Conservation (phyloP, 306 rosid species). For the Dryas drummondii region DNA sequence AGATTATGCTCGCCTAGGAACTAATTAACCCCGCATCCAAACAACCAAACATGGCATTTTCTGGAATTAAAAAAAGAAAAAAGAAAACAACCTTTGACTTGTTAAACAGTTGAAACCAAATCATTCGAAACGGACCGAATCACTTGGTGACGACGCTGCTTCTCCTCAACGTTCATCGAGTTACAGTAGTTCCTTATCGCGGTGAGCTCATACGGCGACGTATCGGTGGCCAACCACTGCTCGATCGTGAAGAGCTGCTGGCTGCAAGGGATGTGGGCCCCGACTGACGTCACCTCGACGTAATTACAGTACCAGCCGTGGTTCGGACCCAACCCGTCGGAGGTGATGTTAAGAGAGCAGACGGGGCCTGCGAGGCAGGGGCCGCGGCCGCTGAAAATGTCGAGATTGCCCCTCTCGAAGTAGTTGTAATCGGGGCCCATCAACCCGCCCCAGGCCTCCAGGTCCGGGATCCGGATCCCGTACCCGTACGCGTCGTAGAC, state of each 20-base stretch:
- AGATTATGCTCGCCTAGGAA: background rate
- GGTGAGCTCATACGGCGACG: conserved; percentile 63
- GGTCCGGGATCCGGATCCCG: conserved; percentile 47
- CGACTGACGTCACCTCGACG: conserved; percentile 68
- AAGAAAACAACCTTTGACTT: background rate
- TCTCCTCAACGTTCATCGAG: background rate
- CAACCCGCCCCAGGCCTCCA: conserved; percentile 74
- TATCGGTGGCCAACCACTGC: conserved; percentile 81
- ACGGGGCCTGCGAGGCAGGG: conserved; percentile 60
- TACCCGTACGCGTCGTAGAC: conserved; percentile 56
- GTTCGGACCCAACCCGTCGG: conserved; percentile 67
- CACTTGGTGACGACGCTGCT: conserved; percentile 8
- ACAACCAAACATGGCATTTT: background rate
- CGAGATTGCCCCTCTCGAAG: conserved; percentile 87
- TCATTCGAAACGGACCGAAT: background rate
- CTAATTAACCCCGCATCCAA: background rate
- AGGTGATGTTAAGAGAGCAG: conserved; percentile 72
- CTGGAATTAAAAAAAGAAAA: background rate
- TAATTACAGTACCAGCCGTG: conserved; percentile 96
- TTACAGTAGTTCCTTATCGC: conserved; percentile 47
- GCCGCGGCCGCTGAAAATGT: conserved; percentile 76
- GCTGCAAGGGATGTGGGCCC: conserved; percentile 45
- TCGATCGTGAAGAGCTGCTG: conserved; percentile 57
- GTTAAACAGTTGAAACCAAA: conserved; percentile 6
- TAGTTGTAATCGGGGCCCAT: conserved; percentile 64